Evolutionary conservation across 371 early-diverging fungal genomes (phyloP), one percentile per base, ranked within the genome.

Genomic region (Mortierella sp.): DNA sequence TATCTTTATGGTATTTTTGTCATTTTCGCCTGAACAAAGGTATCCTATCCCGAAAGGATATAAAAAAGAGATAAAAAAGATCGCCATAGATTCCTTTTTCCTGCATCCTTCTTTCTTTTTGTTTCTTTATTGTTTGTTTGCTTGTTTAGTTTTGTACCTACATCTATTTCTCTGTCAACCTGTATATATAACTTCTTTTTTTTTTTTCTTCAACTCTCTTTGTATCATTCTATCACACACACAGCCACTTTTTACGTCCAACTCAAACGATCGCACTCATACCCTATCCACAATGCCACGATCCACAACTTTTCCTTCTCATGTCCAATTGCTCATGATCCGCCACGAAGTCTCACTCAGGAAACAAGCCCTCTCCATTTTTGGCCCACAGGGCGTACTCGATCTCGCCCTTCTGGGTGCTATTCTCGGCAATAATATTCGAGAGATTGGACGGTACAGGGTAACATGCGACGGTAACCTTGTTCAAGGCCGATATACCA

Each of bases 361-460:
- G 38, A 71, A 69, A 40, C 58, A 52, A 13, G 72, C 81, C 19
- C 61, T 72, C 13, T 22, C 55, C 11, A 70, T 58, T 10, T 80
- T 65, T 69, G 81, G 81, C 13, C 69, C 63, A 0, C 81, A 80
- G 60, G 81, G 81, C 0, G 75, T 71, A 5, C 72, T 65, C 21
- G 81, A 80, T 52, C 41, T 80, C 0, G 75, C 81, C n/a, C 38
- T 80, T 28, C 21, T 80, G 15, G 81, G 81, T 1, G 81, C 75
- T 9, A 72, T 80, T 41, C 71, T 80, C 19, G 81, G 81, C 21
- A 80, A 80, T 67, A 70, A 75, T 22, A 80, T 80, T 38, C 72
- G 66, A 1, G 75, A 80, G 58, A 80, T 80, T 52, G 81, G 81
- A 0, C 75, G 81, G 13, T 80, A 68, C 59, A 63, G 43, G 19